Evolutionary conservation across 495 filamentous ascomycete genomes (phyloP), one percentile per base, ranked within the genome.

Genomic region (Cairneyella variabilis): DNA sequence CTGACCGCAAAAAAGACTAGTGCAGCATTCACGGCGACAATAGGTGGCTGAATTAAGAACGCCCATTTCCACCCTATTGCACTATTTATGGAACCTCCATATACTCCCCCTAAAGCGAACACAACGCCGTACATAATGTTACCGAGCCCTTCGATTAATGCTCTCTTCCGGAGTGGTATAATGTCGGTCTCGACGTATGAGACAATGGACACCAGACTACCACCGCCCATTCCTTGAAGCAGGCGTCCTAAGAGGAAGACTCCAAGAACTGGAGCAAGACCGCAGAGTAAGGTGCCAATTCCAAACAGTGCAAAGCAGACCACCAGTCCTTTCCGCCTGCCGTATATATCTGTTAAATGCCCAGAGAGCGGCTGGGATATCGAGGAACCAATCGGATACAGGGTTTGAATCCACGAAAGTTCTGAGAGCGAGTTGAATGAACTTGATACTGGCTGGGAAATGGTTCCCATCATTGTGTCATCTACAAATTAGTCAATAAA

Each of bases 151-250:
- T 95, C 89, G 66, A 86, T 85, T 10, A 96, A 68, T 0, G 91
- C 91, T 53, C 91, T 76, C 54, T 83, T 83, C 18, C 91, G 78
- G 22, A 95, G 71, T 14, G 91, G 90, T 16, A 96, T 76, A 38
- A 97, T 67, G 64, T 97, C 91, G 0, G 85, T 86, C 10, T 73
- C 83, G 17, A 96, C 70, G 61, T 96, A 91, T 0, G 88, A 89
- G 3, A 82, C 80, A 52, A 96, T 92, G 0, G 85, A 81, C 56
- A 77, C 85, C 28, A 96, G 61, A 7, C 89, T 89, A 4, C 90
- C 90, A 0, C 90, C 91, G 2, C 91, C 91, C 16, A 90, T 80
- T 2, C 91, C 91, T 18, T 89, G 87, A 0, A 96, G 65, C n/a
- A 95, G 80, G 6, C 91, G 77, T 11, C 91, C 91, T 2, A 46